A percentile compares a stretch with the other conserved stretches of the same genome.
Conservation (phyloP, 2,329 filamentous ascomycete genomes). For the Fonsecaea erecta region DNA sequence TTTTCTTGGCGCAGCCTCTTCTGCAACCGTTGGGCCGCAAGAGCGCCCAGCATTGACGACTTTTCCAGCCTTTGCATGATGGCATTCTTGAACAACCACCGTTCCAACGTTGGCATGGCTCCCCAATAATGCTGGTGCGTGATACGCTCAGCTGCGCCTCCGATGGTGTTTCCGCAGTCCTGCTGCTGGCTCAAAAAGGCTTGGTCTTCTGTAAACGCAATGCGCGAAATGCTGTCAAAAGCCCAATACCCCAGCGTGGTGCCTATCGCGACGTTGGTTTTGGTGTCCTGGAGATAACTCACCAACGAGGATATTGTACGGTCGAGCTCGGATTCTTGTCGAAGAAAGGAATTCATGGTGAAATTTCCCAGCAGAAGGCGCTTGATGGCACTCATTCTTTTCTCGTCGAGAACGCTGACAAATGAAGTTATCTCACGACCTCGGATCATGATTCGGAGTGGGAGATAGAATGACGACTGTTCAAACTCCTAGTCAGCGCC, state of each 20-base stretch:
- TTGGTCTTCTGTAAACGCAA: constrained; percentile 22
- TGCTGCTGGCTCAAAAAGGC: constrained; percentile 11
- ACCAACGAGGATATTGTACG: constrained; percentile 20
- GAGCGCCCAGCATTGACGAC: constrained; percentile 12
- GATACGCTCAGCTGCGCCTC: constrained; percentile 9
- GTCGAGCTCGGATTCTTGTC: constrained; percentile 83
- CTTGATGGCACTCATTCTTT: constrained; percentile 61
- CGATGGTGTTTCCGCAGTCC: constrained; percentile 16
- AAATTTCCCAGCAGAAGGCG: constrained; percentile 74
- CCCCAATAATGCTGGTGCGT: constrained; percentile 18
- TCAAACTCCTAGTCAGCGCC: not conserved
- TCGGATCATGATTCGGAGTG: constrained; percentile 15
- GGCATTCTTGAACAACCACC: constrained; percentile 27
- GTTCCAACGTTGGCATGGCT: constrained; percentile 14
- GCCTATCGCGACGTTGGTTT: constrained; percentile 13
- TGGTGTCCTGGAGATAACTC: constrained; percentile 1
- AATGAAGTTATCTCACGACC: constrained; percentile 14
- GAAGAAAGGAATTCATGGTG: constrained; percentile 71
- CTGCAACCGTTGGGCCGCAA: constrained; percentile 16
- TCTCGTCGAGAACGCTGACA: constrained; percentile 19
- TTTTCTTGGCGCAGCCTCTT: constrained; percentile 4
- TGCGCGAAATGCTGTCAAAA: constrained; percentile 25
- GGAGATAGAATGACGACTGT: constrained; percentile 17
- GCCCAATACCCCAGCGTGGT: constrained; percentile 12
- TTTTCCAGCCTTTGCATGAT: constrained; percentile 4